phyloP scores from a whole-genome alignment of 108 stramenopile species.

The Cylindrotheca closterium region DNA sequence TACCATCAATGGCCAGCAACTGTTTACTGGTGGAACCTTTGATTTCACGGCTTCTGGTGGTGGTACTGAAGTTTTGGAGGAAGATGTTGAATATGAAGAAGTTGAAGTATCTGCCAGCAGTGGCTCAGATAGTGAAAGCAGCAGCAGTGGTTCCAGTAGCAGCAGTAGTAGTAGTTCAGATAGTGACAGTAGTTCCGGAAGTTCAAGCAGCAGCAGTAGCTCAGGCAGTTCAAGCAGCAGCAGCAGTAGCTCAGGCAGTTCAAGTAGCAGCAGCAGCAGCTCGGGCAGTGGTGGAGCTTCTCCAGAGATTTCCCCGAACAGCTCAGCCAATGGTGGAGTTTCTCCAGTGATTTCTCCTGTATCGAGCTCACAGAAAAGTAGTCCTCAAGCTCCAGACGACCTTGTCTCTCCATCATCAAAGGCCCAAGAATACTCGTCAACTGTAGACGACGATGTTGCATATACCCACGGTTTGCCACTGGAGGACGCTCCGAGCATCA shows the following conservation, averaged over 20 bases:
- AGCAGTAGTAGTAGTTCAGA: neutral
- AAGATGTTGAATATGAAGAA: no score
- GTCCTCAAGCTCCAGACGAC: no score
- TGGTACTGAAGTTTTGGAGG: no score
- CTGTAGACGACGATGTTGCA: no score
- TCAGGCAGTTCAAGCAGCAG: neutral
- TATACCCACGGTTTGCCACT: no score
- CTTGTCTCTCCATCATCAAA: neutral
- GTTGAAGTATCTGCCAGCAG: no score
- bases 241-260: neutral
- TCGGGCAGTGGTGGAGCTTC: neutral
- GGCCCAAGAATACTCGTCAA: neutral
- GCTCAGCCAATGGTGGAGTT: neutral
- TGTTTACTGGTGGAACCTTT: no score
- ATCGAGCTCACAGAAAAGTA: no score
- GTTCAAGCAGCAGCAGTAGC: neutral
- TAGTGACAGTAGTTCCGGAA: neutral
- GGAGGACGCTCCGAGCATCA: neutral
- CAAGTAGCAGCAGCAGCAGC: neutral
- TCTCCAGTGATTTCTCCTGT: neutral
- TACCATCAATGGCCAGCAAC: no score
- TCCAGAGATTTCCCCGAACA: neutral
- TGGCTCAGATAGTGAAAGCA: no score
- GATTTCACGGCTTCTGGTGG: no score
- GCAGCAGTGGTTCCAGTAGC: neutral